A percentile compares a stretch with the other conserved stretches of the same genome.
Conservation (phyloP, 2,329 filamentous ascomycete species). For the Xylariaceae sp. region DNA sequence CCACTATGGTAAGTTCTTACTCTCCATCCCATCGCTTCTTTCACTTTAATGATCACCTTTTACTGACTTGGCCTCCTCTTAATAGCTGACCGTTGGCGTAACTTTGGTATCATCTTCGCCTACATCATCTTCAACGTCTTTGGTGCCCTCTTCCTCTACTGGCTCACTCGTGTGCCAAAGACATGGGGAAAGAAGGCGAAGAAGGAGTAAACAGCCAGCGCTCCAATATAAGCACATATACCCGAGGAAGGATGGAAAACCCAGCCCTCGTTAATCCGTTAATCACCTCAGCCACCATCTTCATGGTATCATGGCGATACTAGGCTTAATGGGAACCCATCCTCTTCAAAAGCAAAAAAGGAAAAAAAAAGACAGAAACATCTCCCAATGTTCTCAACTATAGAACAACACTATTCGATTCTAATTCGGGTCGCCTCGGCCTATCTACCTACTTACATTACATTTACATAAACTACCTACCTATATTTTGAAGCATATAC, state of each 20-base stretch:
- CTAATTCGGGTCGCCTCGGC: background rate
- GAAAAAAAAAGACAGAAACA: background rate
- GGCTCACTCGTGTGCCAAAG: slow-evolving; percentile 43
- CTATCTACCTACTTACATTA: background rate
- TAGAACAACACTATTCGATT: background rate
- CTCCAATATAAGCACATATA: background rate
- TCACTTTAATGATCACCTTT: background rate
- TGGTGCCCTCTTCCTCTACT: slow-evolving; percentile 50
- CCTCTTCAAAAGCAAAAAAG: slow-evolving; percentile 5
- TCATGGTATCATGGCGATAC: no score
- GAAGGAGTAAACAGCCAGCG: slow-evolving; percentile 20
- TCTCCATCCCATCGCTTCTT: background rate
- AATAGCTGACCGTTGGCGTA: slow-evolving; percentile 46
- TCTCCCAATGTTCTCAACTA: no score
- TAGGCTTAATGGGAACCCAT: background rate
- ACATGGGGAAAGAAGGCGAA: slow-evolving; percentile 29
- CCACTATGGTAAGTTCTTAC: slow-evolving; percentile 36
- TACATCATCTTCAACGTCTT: slow-evolving; percentile 53
- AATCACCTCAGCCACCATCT: background rate
- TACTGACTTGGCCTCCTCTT: slow-evolving; percentile 11
- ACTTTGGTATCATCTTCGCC: slow-evolving; percentile 50
- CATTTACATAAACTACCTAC: no score
- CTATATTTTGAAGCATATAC: no score
- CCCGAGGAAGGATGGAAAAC: background rate
- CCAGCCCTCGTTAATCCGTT: background rate